Conservation (phyloP, 164 flowering plant species). For the Magnolia sinica region DNA sequence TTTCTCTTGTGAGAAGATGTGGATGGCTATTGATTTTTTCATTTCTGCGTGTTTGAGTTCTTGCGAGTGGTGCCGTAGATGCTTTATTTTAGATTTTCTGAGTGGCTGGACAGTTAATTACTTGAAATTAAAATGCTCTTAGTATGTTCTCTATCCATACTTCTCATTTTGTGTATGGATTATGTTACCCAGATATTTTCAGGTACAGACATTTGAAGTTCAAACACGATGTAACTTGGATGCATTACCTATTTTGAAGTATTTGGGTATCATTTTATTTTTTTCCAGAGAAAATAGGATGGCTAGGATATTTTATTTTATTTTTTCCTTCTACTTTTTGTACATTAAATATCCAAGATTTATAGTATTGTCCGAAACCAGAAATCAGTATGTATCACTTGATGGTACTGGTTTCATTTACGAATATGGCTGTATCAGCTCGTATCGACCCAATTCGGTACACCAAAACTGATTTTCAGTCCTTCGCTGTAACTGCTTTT, state of each 20-base stretch:
- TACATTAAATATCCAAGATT: too few species aligned
- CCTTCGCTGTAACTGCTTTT: too few species aligned
- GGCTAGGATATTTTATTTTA: neutral
- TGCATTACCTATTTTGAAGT: neutral
- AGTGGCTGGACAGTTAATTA: neutral
- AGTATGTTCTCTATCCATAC: neutral
- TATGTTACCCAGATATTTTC: neutral
- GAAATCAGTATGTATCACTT: too few species aligned
- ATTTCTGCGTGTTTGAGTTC: neutral
- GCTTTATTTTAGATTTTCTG: neutral
- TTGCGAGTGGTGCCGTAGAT: neutral
- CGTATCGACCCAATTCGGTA: too few species aligned
- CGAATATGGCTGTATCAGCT: too few species aligned
- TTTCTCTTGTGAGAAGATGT: neutral
- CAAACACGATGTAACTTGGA: neutral
- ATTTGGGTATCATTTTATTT: neutral
- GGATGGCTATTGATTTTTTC: neutral
- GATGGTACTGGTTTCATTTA: too few species aligned
- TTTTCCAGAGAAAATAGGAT: neutral
- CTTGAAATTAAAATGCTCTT: neutral
- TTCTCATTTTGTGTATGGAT: neutral
- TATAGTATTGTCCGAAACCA: too few species aligned
- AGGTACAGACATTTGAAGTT: neutral
- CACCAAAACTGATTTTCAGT: too few species aligned
- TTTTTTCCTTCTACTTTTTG: neutral